Base-by-base conservation (phyloP, 805 yeast species). In the Candida anglica region DNA sequence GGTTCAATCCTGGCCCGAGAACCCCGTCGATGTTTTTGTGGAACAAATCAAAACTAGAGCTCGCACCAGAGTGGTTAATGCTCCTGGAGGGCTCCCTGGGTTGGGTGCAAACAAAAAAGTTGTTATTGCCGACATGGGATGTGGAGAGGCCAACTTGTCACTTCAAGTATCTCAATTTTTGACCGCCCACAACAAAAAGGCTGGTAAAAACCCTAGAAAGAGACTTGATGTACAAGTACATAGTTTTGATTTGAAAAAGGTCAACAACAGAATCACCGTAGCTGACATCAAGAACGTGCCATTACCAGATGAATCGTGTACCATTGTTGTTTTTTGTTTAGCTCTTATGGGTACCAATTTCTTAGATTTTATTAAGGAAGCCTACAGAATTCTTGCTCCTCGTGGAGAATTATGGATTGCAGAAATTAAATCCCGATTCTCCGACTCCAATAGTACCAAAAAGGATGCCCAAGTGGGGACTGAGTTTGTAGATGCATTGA, bases 291-390 rank as follows among this genome's bases (percentile, higher is more conserved):
- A 79, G 53, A 73, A 86, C 48, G 96, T 91, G 8, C 98, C 98
- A 15, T 60, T 93, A 42, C 72, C 69, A 2, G 87, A 88, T 53
- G 72, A 72, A 34, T 81, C 93, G 1, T 87, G 93, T 48, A 76
- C 88, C 16, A 70, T 93, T 28, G 98, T 86, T n/a, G 75, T 93
- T 5, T 93, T 89, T 59, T 93, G 98, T 58, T 69, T 93, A 32
- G 93, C 98, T 0, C 67, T 93, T 39, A 93, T 93, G 99, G 98
- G 99, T 3, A 91, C 98, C 3, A 93, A 93, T 53, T 88, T 91
- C 54, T 64, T 89, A 40, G 98, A 93, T 53, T 93, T 93, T 53
- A 77, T 93, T 34, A 71, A 79, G 38, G 99, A 93, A 55, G 98
- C 96, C 0, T 73, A 84, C 52, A 71, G 99, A 50, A 69, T 93